These are phyloP conservation scores for Pugionium dolabratum DNA, from an alignment of 345 rosid species.

Conservation along the genomic window DNA sequence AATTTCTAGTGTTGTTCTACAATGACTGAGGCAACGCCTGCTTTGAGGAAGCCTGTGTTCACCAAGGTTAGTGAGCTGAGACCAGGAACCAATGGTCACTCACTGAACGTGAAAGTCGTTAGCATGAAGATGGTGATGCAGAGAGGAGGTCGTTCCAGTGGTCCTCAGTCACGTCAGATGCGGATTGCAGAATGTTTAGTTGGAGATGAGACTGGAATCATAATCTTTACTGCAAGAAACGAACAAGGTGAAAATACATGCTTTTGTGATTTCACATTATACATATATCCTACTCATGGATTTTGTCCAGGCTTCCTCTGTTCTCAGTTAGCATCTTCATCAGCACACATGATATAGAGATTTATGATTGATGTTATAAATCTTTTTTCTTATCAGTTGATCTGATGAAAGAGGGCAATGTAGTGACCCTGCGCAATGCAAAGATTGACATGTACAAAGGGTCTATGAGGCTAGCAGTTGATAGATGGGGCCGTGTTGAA, in stretches of 20 bases:
- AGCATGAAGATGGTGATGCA: conserved; percentile 79
- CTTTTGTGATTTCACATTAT: background rate
- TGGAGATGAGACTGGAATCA: conserved; percentile 93
- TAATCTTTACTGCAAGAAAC: conserved; percentile 84
- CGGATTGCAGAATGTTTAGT: conserved; percentile 86
- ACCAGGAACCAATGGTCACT: conserved; percentile 87
- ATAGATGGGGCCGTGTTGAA: conserved; percentile 68
- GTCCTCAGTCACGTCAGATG: conserved; percentile 83
- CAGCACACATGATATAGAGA: background rate
- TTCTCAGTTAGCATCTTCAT: conserved; percentile 3
- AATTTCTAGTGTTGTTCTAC: background rate
- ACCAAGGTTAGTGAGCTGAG: conserved; percentile 90
- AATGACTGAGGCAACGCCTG: conserved; percentile 86
- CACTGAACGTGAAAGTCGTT: conserved; percentile 79
- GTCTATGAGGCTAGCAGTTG: conserved; percentile 82
- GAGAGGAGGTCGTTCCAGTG: conserved; percentile 69
- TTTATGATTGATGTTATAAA: conserved; percentile 1
- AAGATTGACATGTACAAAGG: conserved; percentile 80
- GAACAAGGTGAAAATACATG: conserved; percentile 66
- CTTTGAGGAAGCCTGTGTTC: conserved; percentile 84
- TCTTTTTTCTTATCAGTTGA: conserved; percentile 57
- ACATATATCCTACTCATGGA: background rate
- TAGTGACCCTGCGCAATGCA: conserved; percentile 69
- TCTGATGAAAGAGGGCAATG: conserved; percentile 74
- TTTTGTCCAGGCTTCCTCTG: conserved; percentile 2